phyloP scores from a whole-genome alignment of 352 stramenopile species.

The Phytophthora pinifolia region DNA sequence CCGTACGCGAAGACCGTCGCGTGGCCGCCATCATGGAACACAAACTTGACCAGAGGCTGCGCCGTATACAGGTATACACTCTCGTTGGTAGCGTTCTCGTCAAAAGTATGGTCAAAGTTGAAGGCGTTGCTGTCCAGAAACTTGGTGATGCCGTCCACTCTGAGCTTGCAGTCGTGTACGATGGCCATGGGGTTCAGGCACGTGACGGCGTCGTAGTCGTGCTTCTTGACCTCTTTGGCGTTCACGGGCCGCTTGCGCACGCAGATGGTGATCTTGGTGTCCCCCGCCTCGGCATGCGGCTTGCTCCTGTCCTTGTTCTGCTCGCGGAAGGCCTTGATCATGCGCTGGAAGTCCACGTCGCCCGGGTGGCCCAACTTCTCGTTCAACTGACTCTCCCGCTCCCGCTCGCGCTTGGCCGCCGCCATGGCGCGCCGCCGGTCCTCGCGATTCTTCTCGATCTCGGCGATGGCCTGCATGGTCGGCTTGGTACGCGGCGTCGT shows the following conservation, averaged over 20 bases:
- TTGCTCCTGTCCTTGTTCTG: constrained; percentile 64
- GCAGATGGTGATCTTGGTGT: constrained; percentile 95
- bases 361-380: constrained; percentile 80
- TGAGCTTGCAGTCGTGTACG: constrained; percentile 97
- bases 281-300: constrained; percentile 42
- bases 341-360: constrained; percentile 91
- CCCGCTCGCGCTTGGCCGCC: constrained; percentile 82
- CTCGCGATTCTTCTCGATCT: constrained; percentile 88
- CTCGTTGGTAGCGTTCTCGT: constrained; percentile 92
- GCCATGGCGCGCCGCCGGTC: constrained; percentile 84
- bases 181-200: constrained; percentile 93
- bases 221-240: constrained; percentile 85
- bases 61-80: constrained; percentile 93
- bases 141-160: constrained; percentile 99
- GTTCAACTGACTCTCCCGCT: constrained; percentile 79
- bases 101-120: constrained; percentile 92
- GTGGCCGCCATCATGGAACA: constrained; percentile 88
- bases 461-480: constrained; percentile 67
- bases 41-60: constrained; percentile 94
- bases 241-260: constrained; percentile 96
- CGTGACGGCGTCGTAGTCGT: constrained; percentile 96
- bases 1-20: constrained; percentile 97
- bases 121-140: constrained; percentile 98
- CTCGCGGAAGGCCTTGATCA: constrained; percentile 88
- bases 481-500: constrained; percentile 41